Percentiles rank a stretch among this genome's conserved stretches.
phyloP scores from a whole-genome alignment of 495 filamentous ascomycete genomes.

The Rusavskia elegans region DNA sequence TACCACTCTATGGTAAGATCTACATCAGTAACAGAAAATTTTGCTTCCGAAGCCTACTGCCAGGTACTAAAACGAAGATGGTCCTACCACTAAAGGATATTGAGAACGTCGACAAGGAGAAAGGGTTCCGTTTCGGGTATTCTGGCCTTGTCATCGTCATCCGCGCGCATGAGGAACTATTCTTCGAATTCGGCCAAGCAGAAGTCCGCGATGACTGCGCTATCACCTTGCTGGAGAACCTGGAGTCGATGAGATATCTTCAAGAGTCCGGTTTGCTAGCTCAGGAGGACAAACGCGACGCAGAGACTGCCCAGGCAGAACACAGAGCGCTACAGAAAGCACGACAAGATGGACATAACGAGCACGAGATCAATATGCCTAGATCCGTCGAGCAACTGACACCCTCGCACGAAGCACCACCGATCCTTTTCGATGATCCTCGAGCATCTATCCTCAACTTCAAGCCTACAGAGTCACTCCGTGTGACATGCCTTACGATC shows the following conservation, averaged over 20 bases:
- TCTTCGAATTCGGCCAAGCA: slow-evolving; percentile 75
- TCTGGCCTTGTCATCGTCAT: slow-evolving; percentile 85
- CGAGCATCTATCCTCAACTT: slow-evolving; percentile 88
- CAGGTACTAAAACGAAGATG: slow-evolving; percentile 83
- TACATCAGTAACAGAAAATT: slow-evolving; percentile 84
- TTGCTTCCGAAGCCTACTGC: slow-evolving; percentile 84
- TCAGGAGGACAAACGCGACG: slow-evolving; percentile 51
- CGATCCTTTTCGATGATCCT: slow-evolving; percentile 84
- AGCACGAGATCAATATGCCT: slow-evolving; percentile 41
- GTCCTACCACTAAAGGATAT: slow-evolving; percentile 84
- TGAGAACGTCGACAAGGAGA: slow-evolving; percentile 89
- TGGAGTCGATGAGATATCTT: slow-evolving; percentile 59
- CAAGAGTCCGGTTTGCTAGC: slow-evolving; percentile 55
- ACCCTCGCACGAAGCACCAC: slow-evolving; percentile 34
- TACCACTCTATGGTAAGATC: slow-evolving; percentile 92
- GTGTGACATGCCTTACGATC: slow-evolving; percentile 89
- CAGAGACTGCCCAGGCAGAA: slow-evolving; percentile 66
- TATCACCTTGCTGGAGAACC: slow-evolving; percentile 57
- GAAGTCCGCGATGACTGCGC: slow-evolving; percentile 79
- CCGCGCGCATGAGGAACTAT: slow-evolving; percentile 85
- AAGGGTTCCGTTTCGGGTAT: slow-evolving; percentile 85
- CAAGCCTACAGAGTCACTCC: slow-evolving; percentile 67
- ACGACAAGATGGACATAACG: slow-evolving; percentile 40
- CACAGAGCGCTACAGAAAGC: slow-evolving; percentile 71
- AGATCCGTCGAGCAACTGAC: slow-evolving; percentile 31